A percentile compares a stretch with the other conserved stretches of the same genome.
Evolutionary conservation across 2,329 filamentous ascomycete genomes (phyloP).

Genomic region (Paecilomyces niveus): DNA sequence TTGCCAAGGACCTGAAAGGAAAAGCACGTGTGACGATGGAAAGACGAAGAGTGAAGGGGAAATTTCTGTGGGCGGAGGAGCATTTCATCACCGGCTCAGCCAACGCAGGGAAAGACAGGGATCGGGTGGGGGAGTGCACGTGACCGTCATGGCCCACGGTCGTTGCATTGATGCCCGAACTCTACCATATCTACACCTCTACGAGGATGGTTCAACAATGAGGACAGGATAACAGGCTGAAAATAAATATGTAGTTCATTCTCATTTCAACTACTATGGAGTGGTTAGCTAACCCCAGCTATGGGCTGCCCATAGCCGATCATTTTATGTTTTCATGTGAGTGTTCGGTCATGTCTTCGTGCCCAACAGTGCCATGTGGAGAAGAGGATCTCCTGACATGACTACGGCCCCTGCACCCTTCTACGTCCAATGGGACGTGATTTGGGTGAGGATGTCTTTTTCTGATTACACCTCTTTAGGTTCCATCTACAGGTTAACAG

Average conservation of each 20-base stretch:
- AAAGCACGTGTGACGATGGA: neutral
- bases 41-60: slow-evolving; percentile 10
- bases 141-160: neutral
- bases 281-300: neutral
- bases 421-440: neutral
- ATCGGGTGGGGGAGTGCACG: neutral
- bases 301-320: neutral
- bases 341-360: neutral
- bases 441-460: neutral
- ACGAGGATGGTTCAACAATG: neutral
- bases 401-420: neutral
- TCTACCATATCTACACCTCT: neutral
- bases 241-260: neutral
- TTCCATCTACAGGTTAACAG: slow-evolving; percentile 71
- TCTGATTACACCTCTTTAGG: neutral
- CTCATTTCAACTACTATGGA: neutral
- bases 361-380: neutral
- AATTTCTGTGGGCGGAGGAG: slow-evolving; percentile 20
- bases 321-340: neutral
- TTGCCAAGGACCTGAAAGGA: neutral
- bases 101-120: neutral
- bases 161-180: neutral
- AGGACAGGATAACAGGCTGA: neutral
- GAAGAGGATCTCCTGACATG: neutral
- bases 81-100: neutral